These are phyloP conservation scores for Eucalyptus camaldulensis DNA, from an alignment of 345 rosid genomes.

Conservation along the genomic window DNA sequence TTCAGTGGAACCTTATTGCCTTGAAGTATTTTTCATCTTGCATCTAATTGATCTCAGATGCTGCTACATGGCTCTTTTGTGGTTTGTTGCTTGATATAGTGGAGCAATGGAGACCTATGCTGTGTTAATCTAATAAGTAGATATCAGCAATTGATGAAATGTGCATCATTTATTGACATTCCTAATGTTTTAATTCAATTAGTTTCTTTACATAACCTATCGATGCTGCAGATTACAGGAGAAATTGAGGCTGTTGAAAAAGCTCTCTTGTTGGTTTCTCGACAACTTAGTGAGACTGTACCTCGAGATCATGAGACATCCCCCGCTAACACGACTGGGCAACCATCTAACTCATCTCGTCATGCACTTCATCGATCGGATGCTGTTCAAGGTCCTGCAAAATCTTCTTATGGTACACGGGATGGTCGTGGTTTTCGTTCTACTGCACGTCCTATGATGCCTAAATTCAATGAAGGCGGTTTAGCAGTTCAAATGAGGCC, in stretches of 20 bases:
- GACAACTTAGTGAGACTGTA: conserved; percentile 41
- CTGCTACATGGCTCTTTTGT: background rate
- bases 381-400: conserved; percentile 24
- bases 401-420: conserved; percentile 16
- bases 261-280: conserved; percentile 48
- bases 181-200: background rate
- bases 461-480: conserved; percentile 22
- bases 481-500: conserved; percentile 26
- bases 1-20: background rate
- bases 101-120: background rate
- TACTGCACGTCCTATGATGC: conserved; percentile 1
- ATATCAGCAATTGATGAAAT: background rate
- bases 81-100: background rate
- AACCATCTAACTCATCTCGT: conserved; percentile 18
- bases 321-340: conserved; percentile 18
- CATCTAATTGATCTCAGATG: background rate
- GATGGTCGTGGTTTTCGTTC: conserved; percentile 15
- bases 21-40: background rate
- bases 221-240: conserved; percentile 42
- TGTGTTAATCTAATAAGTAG: background rate
- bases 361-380: conserved; percentile 18
- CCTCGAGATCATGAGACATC: conserved; percentile 25
- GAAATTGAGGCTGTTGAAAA: conserved; percentile 47
- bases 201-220: background rate
- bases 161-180: background rate